phyloP scores from a whole-genome alignment of 2,329 filamentous ascomycete species.

The Paecilomyces sp. region DNA sequence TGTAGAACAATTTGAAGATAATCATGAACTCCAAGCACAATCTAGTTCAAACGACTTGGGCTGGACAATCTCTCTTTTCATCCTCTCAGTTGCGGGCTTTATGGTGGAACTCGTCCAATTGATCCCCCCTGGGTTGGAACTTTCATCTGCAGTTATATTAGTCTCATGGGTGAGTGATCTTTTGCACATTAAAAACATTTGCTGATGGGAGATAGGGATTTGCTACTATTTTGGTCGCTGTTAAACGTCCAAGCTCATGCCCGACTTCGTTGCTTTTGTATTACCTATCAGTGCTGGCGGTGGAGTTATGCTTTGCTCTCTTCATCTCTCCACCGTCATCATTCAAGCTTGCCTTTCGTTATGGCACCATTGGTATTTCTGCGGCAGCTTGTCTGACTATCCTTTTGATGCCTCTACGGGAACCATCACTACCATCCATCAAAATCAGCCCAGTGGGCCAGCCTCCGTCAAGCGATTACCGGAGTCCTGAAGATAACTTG shows the following conservation, averaged over 20 bases:
- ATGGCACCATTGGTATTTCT: constrained; percentile 32
- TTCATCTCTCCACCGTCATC: constrained; percentile 8
- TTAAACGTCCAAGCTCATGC: constrained; percentile 35
- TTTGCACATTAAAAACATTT: constrained; percentile 8
- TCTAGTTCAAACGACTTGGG: constrained; percentile 13
- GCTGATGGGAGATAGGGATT: constrained; percentile 23
- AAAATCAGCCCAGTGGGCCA: constrained; percentile 55
- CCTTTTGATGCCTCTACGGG: constrained; percentile 63
- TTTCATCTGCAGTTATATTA: constrained; percentile 17
- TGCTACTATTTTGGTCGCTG: constrained; percentile 25
- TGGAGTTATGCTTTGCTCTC: constrained; percentile 27
- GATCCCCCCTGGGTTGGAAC: constrained; percentile 9
- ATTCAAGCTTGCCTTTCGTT: constrained; percentile 14
- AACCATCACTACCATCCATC: constrained; percentile 46
- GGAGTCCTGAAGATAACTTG: constrained; percentile 72
- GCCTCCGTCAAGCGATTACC: constrained; percentile 51
- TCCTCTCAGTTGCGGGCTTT: constrained; percentile 30
- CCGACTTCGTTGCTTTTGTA: constrained; percentile 31
- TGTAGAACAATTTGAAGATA: constrained; percentile 29
- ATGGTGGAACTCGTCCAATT: constrained; percentile 24
- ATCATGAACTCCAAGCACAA: constrained; percentile 24
- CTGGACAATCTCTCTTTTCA: constrained; percentile 32
- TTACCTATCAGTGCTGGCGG: constrained; percentile 24
- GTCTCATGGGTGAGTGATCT: constrained; percentile 32
- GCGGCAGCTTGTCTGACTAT: constrained; percentile 47